phyloP scores from a whole-genome alignment of 2,329 filamentous ascomycete species.

The Beauveria brongniartii region DNA sequence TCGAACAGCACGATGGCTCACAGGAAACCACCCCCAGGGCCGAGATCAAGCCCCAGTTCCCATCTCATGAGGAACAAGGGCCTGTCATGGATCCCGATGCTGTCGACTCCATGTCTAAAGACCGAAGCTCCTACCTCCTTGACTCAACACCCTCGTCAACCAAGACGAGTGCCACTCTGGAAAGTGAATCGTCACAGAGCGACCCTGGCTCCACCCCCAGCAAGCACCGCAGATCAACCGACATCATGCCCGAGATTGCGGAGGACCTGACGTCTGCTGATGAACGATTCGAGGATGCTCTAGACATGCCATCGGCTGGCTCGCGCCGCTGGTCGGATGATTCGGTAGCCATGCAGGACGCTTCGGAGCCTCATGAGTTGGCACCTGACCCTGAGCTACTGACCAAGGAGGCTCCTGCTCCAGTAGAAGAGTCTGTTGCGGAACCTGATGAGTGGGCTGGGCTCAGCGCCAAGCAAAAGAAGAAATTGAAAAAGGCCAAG shows the following conservation, averaged over 20 bases:
- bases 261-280: constrained; percentile 28
- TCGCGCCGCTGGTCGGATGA: constrained; percentile 15
- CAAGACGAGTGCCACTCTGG: constrained; percentile 21
- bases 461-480: constrained; percentile 17
- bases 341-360: constrained; percentile 5
- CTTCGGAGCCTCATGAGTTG: constrained; percentile 1
- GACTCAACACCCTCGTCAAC: constrained; percentile 29
- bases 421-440: constrained; percentile 3
- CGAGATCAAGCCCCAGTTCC: constrained; percentile 27
- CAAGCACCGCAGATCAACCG: constrained; percentile 14
- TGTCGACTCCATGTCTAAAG: constrained; percentile 33
- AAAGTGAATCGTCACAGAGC: constrained; percentile 16
- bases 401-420: background rate
- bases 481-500: constrained; percentile 20
- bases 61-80: constrained; percentile 13
- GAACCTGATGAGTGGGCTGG: constrained; percentile 9
- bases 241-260: constrained; percentile 15
- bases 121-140: constrained; percentile 35
- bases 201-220: constrained; percentile 20
- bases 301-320: constrained; percentile 16
- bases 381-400: constrained; percentile 9
- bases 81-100: constrained; percentile 29
- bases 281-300: constrained; percentile 29
- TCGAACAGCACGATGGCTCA: constrained; percentile 48
- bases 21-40: constrained; percentile 63